Base-by-base conservation (phyloP, 164 flowering plant genomes). In the Magnolia kwangsiensis region DNA sequence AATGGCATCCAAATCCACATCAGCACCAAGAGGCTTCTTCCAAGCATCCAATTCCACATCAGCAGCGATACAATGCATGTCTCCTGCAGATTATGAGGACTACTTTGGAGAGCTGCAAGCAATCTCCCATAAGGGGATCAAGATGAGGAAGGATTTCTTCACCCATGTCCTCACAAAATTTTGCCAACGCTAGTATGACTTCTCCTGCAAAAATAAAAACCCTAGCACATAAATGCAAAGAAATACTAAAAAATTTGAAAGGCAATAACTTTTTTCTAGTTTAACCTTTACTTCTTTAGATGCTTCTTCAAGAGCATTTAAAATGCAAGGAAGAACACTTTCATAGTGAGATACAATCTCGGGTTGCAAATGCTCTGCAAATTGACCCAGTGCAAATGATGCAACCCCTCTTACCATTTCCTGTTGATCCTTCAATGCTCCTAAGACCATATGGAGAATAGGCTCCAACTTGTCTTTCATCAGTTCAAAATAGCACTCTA, bases 81-180 rank as follows among this genome's bases (percentile, higher is more conserved):
- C 82, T 96, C 99, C 82, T 96, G 99, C 84, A 96, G 82, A 83
- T 90, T 90, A 51, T 94, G 92, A 23, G 99, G 84, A 71, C 95
- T 94, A 82, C 70, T 91, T 73, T 92, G 92, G 72, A 96, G 96
- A n/a, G 96, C 90, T 72, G 88, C 78, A 69, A 96, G 88, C 66
- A 96, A 83, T 83, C 91, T 91, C 84, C 91, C 98, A 96, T 93
- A 82, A 96, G 84, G 66, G 96, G 89, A 78, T 91, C 98, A 75
- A 96, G 86, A 78, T 86, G 92, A 72, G 97, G 94, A 80, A 93
- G 92, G 71, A 95, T 95, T 77, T 93, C 98, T 72, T 87, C 92
- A 21, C 96, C 98, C 99, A 95, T 95, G 82, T 95, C 83, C 86
- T 95, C 99, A 86, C 99, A 95, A 83, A 96, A 96, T 79, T 97